These are phyloP conservation scores for Pharnaceum exiguum DNA, from an alignment of 148 eudicot genomes.

Conservation along the genomic window DNA sequence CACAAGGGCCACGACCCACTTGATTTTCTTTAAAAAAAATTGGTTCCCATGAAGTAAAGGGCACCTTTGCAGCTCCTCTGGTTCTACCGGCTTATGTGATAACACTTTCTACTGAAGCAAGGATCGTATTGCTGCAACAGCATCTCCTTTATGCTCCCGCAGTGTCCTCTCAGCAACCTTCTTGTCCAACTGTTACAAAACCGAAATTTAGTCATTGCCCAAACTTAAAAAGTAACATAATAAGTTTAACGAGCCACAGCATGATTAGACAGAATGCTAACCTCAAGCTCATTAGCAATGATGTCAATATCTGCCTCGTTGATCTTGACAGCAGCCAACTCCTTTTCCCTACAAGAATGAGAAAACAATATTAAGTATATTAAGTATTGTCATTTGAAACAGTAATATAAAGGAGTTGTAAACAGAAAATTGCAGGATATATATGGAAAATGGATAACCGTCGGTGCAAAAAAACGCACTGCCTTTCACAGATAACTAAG, in stretches of 20 bases:
- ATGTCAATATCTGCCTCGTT: conserved; percentile 82
- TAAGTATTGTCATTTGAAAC: not conserved
- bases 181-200: conserved; percentile 61
- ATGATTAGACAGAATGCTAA: conserved; percentile 12
- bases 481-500: too few relatives aligned
- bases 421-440: too few relatives aligned
- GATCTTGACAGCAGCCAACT: conserved; percentile 92
- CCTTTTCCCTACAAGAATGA: conserved; percentile 57
- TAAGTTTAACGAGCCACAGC: not conserved
- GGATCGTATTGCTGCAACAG: conserved; percentile 78
- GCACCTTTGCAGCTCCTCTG: too few relatives aligned
- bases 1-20: too few relatives aligned
- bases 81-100: too few relatives aligned
- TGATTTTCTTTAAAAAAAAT: too few relatives aligned
- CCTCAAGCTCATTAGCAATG: conserved; percentile 95
- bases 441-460: too few relatives aligned
- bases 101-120: conserved; percentile 46
- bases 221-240: not conserved
- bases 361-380: not conserved
- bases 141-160: conserved; percentile 97
- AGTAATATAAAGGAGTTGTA: too few relatives aligned
- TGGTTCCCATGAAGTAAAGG: too few relatives aligned
- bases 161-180: conserved; percentile 93
- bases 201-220: not conserved
- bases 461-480: too few relatives aligned